Percentiles rank a stretch among this genome's conserved stretches.
These are phyloP conservation scores for Calocybe cyanea DNA, from an alignment of 768 basidiomycete species.

Conservation along the genomic window DNA sequence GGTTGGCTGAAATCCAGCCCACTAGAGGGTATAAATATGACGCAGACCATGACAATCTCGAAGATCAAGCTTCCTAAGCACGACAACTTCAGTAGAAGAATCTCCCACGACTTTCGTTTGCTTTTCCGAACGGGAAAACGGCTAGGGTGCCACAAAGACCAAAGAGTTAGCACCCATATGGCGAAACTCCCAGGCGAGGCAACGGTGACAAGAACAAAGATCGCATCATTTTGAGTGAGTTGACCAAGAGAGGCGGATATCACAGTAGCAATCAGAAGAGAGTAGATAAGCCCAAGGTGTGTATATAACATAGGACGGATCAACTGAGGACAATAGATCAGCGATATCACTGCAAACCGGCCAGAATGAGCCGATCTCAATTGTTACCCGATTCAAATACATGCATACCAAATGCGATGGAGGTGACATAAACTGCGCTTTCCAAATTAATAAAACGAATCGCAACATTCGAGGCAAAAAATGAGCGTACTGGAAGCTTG, in stretches of 20 bases:
- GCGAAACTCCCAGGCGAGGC: conserved; percentile 16
- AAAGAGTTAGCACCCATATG: conserved; percentile 8
- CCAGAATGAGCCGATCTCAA: neutral
- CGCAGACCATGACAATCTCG: conserved; percentile 2
- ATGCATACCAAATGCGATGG: conserved; percentile 7
- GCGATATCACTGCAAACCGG: conserved; percentile 7
- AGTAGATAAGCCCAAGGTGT: conserved; percentile 14
- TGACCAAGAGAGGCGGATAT: conserved; percentile 6
- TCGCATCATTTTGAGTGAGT: conserved; percentile 16
- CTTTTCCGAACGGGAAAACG: neutral
- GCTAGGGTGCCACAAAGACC: neutral
- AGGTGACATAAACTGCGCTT: conserved; percentile 8
- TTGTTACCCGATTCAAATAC: too few species aligned
- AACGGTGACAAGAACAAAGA: conserved; percentile 15
- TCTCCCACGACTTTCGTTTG: neutral
- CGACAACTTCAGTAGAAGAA: neutral
- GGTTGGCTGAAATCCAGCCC: conserved; percentile 3
- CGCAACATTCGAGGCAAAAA: too few species aligned
- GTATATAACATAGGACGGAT: conserved; percentile 13
- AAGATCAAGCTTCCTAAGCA: neutral
- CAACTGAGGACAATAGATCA: conserved; percentile 8
- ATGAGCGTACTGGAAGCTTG: conserved; percentile 15
- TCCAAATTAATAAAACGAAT: too few species aligned
- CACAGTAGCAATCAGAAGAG: conserved; percentile 10
- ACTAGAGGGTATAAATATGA: neutral